Conservation (phyloP, 495 filamentous ascomycete genomes). For the Cudoniella acicularis region DNA sequence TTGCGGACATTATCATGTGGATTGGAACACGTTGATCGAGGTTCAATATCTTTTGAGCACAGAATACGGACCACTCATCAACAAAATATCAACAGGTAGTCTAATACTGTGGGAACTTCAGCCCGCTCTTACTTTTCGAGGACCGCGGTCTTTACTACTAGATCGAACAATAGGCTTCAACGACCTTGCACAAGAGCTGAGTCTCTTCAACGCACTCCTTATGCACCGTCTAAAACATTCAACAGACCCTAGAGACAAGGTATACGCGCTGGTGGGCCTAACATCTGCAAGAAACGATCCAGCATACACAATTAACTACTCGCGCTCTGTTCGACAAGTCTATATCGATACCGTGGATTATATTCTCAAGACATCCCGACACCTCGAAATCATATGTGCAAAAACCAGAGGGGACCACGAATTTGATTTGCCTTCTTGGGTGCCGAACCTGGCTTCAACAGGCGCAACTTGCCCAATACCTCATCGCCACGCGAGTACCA, state of each 20-base stretch:
- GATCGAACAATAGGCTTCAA: too few species aligned
- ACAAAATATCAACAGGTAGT: too few species aligned
- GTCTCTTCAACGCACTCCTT: not conserved
- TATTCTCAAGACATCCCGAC: conserved; percentile 4
- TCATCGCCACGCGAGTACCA: not conserved
- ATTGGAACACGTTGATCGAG: too few species aligned
- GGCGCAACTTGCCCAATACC: not conserved
- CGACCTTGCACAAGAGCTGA: too few species aligned
- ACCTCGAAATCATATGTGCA: not conserved
- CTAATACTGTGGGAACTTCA: too few species aligned
- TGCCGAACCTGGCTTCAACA: not conserved
- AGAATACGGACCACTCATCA: too few species aligned
- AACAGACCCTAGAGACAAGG: conserved; percentile 20
- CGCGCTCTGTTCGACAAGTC: not conserved
- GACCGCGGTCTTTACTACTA: too few species aligned
- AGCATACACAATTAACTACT: conserved; percentile 1
- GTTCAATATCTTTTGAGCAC: too few species aligned
- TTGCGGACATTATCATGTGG: not conserved
- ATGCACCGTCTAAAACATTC: not conserved
- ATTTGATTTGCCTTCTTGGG: conserved; percentile 8
- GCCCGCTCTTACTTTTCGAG: too few species aligned
- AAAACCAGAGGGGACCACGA: not conserved
- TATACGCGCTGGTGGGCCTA: conserved; percentile 7
- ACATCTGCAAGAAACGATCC: not conserved
- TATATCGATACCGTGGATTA: not conserved